Evolutionary conservation across 768 basidiomycete genomes (phyloP).

Genomic region (Russula earlei): DNA sequence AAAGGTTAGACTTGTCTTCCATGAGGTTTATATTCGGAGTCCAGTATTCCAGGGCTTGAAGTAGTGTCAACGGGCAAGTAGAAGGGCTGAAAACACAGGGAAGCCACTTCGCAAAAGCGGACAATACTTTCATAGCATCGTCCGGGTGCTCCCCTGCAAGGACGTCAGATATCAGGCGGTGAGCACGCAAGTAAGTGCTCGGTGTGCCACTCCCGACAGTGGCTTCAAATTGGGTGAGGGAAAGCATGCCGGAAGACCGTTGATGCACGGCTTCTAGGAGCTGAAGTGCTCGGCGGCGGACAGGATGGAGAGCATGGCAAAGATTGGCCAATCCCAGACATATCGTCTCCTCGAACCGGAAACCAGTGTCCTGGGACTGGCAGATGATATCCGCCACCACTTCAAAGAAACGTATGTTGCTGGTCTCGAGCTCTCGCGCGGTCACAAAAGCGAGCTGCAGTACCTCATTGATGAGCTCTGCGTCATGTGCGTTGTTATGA

Average conservation of each 20-base stretch:
- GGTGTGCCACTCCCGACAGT: conserved; percentile 62
- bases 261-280: conserved; percentile 67
- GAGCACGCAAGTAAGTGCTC: conserved; percentile 72
- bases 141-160: conserved; percentile 70
- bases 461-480: conserved; percentile 51
- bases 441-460: conserved; percentile 62
- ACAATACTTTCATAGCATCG: conserved; percentile 53
- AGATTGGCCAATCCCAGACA: conserved; percentile 81
- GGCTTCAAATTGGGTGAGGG: conserved; percentile 66
- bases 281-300: conserved; percentile 69
- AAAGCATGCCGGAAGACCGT: conserved; percentile 53
- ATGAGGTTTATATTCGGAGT: conserved; percentile 65
- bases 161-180: conserved; percentile 65
- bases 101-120: conserved; percentile 66
- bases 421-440: conserved; percentile 42
- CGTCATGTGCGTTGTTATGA: conserved; percentile 41
- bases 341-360: conserved; percentile 63
- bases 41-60: conserved; percentile 82
- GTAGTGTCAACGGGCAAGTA: conserved; percentile 45
- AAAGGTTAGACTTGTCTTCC: conserved; percentile 46
- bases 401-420: conserved; percentile 64
- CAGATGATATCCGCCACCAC: conserved; percentile 64
- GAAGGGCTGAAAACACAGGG: conserved; percentile 48
- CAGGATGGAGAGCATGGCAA: conserved; percentile 53
- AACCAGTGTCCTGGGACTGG: conserved; percentile 43